A percentile compares a stretch with the other conserved stretches of the same genome.
Conservation (phyloP, 352 stramenopile species). For the Globisporangium abappressorium region DNA sequence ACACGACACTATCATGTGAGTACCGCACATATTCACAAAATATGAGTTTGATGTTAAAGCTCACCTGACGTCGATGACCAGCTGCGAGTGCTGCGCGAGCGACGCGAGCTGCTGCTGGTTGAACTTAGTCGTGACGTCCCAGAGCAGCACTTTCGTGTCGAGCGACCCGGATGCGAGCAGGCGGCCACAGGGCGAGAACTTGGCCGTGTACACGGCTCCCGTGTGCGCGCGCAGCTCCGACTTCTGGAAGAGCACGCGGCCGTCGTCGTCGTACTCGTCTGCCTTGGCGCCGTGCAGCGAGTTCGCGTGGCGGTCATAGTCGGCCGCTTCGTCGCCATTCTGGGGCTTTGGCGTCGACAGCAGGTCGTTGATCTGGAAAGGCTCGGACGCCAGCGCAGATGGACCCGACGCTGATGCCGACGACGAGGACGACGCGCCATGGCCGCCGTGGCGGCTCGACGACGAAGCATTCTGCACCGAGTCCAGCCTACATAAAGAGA, state of each 20-base stretch:
- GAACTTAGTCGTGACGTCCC: slow-evolving; percentile 88
- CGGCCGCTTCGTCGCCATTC: slow-evolving; percentile 29
- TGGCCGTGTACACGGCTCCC: slow-evolving; percentile 83
- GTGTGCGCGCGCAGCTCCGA: slow-evolving; percentile 73
- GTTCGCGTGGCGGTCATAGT: slow-evolving; percentile 30
- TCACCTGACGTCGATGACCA: slow-evolving; percentile 81
- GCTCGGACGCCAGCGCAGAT: slow-evolving; percentile 33
- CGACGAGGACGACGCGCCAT: slow-evolving; percentile 7
- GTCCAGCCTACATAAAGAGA: slow-evolving; percentile 48
- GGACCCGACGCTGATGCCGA: slow-evolving; percentile 18
- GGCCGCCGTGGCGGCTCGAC: slow-evolving; percentile 12
- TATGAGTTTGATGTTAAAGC: not conserved
- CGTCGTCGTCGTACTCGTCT: slow-evolving; percentile 63
- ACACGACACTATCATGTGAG: not conserved
- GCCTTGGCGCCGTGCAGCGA: slow-evolving; percentile 44
- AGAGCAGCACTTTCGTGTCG: slow-evolving; percentile 80
- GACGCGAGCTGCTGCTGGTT: slow-evolving; percentile 83
- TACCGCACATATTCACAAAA: not conserved
- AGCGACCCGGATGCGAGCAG: slow-evolving; percentile 77
- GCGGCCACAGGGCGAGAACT: slow-evolving; percentile 82
- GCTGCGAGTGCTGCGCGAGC: slow-evolving; percentile 69
- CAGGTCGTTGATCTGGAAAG: slow-evolving; percentile 74
- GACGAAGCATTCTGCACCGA: slow-evolving; percentile 41
- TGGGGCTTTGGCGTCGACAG: slow-evolving; percentile 42
- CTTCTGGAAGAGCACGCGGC: slow-evolving; percentile 76